Conservation (phyloP, 2,329 filamentous ascomycete genomes). For the Aspergillus sp. region DNA sequence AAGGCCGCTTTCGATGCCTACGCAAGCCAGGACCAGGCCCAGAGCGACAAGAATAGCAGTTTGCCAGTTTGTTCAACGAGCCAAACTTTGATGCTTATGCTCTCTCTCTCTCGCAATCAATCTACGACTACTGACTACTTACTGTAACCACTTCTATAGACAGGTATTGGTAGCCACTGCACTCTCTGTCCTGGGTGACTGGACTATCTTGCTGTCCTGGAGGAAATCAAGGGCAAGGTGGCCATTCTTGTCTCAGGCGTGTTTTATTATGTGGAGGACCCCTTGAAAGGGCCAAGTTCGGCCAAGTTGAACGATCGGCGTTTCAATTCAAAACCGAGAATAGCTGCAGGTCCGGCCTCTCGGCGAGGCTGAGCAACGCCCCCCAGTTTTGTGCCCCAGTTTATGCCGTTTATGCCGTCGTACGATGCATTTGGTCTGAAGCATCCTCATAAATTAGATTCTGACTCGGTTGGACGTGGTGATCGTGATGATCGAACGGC, state of each 20-base stretch:
- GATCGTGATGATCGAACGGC: too few species aligned
- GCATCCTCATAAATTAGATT: background rate
- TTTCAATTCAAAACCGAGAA: conserved; percentile 13
- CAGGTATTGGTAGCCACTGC: background rate
- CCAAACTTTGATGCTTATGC: background rate
- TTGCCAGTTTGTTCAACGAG: too few species aligned
- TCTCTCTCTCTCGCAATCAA: background rate
- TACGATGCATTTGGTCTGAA: background rate
- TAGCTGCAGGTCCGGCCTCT: background rate
- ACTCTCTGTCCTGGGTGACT: too few species aligned
- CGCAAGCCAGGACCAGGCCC: background rate
- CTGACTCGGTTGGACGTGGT: too few species aligned
- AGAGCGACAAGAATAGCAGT: conserved; percentile 1
- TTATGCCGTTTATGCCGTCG: background rate
- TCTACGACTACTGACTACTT: background rate
- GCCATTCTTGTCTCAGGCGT: conserved; percentile 4
- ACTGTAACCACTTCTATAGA: background rate
- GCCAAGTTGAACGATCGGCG: conserved; percentile 15
- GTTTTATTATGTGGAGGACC: background rate
- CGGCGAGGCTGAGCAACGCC: conserved; percentile 6
- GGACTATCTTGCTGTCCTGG: background rate
- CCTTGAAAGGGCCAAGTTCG: conserved; percentile 11
- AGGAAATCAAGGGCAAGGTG: background rate
- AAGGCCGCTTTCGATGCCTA: conserved; percentile 1
- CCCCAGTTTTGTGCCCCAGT: background rate